Evolutionary conservation across 225 moss, liverwort and hornwort genomes (phyloP), one percentile per base, ranked within the genome.

Genomic region (Asterella californica): DNA sequence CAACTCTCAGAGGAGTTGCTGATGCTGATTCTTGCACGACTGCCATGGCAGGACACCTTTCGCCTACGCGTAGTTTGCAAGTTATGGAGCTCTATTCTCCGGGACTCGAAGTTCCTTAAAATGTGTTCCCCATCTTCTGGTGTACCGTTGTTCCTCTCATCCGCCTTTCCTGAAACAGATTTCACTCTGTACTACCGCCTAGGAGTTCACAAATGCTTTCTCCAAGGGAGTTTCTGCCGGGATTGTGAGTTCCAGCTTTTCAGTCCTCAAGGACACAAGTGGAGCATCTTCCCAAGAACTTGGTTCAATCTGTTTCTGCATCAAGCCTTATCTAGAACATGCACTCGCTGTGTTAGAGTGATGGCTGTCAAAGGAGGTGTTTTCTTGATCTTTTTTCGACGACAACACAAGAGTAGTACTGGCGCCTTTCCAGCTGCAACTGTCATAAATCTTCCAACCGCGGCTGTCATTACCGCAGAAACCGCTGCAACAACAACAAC

Each of bases 11-110:
- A 76, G 42, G 76, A 76, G 38, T n/a, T 60, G 76, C 53, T 76
- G 59, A 38, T 29, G 57, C 42, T 76, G 57, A 37, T 76, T 9
- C 76, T 76, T 9, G 48, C 50, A n/a, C 33, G 46, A 12, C 32
- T 77, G 64, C 77, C 77, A 27, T 77, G 77, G 77, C 64, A 77
- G 30, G 77, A 77, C 19, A 65, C 19, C 0, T 30, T 77, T 5
- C 62, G 77, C 9, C 47, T 77, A 0, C 77, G 77, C 8, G 29
- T 1, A 30, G 77, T 77, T 42, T 77, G 64, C 77, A 77, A 65
- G 64, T 15, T 5, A 5, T 77, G 77, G 77, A 77, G 32, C 77
- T 47, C 36, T 11, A 77, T 64, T 48, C 64, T 77, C 17, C 77
- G 63, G 4, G 42, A 45, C 45, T 18, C 64, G 4, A 10, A 27